These are phyloP conservation scores for Torrubiella hemipterigena DNA, from an alignment of 2,329 filamentous ascomycete species.

Conservation along the genomic window DNA sequence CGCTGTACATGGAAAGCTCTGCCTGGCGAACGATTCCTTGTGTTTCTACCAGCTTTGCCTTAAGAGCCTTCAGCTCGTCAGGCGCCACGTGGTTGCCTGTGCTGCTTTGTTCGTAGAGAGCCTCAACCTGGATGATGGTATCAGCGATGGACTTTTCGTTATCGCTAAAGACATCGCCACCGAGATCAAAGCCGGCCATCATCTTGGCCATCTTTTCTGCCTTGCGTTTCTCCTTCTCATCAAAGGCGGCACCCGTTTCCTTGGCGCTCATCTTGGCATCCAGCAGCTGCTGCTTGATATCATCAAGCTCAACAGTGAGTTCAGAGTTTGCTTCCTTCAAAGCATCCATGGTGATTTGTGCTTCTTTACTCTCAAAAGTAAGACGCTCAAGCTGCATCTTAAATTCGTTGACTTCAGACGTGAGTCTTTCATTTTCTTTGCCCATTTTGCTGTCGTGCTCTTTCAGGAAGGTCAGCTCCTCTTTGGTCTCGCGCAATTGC, in stretches of 20 bases:
- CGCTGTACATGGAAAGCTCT: conserved; percentile 71
- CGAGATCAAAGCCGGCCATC: conserved; percentile 98
- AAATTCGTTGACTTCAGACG: conserved; percentile 77
- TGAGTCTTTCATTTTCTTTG: conserved; percentile 83
- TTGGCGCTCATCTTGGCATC: conserved; percentile 95
- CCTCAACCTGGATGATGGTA: conserved; percentile 73
- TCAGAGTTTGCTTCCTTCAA: conserved; percentile 93
- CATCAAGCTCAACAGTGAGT: conserved; percentile 82
- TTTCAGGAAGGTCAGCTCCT: conserved; percentile 75
- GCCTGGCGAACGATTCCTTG: conserved; percentile 89
- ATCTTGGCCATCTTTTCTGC: conserved; percentile 99
- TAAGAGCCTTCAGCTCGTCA: conserved; percentile 68
- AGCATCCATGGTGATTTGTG: conserved; percentile 93
- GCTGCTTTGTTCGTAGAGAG: conserved; percentile 63
- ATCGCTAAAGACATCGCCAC: conserved; percentile 83
- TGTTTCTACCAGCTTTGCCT: conserved; percentile 70
- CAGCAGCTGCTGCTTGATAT: conserved; percentile 89
- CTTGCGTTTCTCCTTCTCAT: conserved; percentile 98
- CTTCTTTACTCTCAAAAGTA: conserved; percentile 86
- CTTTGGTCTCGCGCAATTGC: conserved; percentile 67
- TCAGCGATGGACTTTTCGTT: conserved; percentile 79
- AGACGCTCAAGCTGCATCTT: conserved; percentile 96
- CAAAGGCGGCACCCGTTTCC: conserved; percentile 77
- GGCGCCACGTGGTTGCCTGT: conserved; percentile 69
- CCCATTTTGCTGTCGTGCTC: conserved; percentile 73